A percentile compares a stretch with the other conserved stretches of the same genome.
Conservation (phyloP, 495 filamentous ascomycete species). For the Saxophila tyrrhenica region DNA sequence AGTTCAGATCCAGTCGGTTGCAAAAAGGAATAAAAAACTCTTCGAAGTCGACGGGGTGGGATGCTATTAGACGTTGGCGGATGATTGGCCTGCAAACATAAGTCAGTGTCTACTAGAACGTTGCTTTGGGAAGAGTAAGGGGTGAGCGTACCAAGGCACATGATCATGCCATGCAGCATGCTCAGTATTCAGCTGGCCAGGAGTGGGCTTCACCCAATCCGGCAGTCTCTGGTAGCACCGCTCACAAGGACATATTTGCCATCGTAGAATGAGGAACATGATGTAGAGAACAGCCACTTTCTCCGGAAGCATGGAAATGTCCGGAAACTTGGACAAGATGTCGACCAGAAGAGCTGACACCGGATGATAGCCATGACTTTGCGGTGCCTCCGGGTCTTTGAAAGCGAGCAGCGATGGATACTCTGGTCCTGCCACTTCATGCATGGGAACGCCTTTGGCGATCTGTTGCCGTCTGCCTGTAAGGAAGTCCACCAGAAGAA, state of each 20-base stretch:
- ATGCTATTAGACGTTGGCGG: constrained; percentile 47
- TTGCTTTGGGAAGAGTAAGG: background rate
- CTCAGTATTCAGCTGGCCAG: constrained; percentile 46
- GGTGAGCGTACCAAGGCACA: constrained; percentile 45
- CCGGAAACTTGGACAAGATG: constrained; percentile 63
- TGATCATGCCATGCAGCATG: constrained; percentile 75
- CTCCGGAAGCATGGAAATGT: constrained; percentile 57
- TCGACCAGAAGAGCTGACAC: constrained; percentile 75
- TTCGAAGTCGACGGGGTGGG: constrained; percentile 41
- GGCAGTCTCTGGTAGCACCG: constrained; percentile 66
- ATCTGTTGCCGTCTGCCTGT: constrained; percentile 52
- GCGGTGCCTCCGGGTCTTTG: constrained; percentile 38
- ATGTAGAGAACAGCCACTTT: constrained; percentile 64
- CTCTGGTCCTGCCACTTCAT: constrained; percentile 55
- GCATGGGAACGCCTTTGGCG: constrained; percentile 45
- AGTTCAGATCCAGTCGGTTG: constrained; percentile 58
- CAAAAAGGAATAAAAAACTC: constrained; percentile 73
- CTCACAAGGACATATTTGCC: constrained; percentile 61
- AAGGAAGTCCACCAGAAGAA: constrained; percentile 65
- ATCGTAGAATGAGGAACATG: constrained; percentile 79
- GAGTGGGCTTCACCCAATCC: constrained; percentile 50
- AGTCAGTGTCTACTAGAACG: background rate
- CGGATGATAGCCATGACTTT: constrained; percentile 49
- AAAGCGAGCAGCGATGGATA: constrained; percentile 46
- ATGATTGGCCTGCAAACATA: constrained; percentile 41